Evolutionary conservation across 768 basidiomycete genomes (phyloP).

Genomic region (Mycena chlorophos): DNA sequence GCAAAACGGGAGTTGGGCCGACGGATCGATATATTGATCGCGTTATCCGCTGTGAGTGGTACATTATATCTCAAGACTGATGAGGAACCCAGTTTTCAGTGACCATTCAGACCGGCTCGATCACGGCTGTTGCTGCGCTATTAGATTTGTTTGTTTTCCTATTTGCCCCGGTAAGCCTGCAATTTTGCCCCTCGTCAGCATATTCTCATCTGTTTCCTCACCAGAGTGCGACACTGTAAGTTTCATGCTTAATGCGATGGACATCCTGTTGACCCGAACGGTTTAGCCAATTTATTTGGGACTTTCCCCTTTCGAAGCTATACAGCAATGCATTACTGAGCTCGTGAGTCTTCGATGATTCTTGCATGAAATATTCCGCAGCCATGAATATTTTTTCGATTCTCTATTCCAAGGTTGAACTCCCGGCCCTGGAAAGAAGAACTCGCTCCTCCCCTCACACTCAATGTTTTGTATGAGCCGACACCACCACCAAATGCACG

Average conservation of each 20-base stretch:
- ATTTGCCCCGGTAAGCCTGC: constrained; percentile 4
- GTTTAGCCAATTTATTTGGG: constrained; percentile 15
- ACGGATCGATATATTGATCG: constrained; percentile 16
- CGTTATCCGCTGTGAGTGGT: constrained; percentile 15
- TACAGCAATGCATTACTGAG: constrained; percentile 14
- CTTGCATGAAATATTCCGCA: neutral
- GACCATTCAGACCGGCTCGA: constrained; percentile 14
- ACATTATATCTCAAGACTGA: neutral
- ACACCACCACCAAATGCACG: too few species aligned
- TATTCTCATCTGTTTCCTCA: neutral
- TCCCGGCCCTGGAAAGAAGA: constrained; percentile 8
- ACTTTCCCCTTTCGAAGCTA: constrained; percentile 18
- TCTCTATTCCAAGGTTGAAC: constrained; percentile 2
- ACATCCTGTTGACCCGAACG: neutral
- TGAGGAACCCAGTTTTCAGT: constrained; percentile 1
- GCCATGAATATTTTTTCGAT: neutral
- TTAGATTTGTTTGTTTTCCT: constrained; percentile 10
- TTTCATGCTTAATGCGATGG: neutral
- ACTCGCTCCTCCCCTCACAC: neutral
- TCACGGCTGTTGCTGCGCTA: constrained; percentile 9
- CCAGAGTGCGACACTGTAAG: constrained; percentile 1
- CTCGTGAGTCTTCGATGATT: neutral
- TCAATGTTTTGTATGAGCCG: constrained; percentile 9
- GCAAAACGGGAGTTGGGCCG: constrained; percentile 4
- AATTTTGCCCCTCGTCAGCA: neutral